These are phyloP conservation scores for Trypanosoma scelopori DNA, from an alignment of 208 protist species.

Conservation along the genomic window DNA sequence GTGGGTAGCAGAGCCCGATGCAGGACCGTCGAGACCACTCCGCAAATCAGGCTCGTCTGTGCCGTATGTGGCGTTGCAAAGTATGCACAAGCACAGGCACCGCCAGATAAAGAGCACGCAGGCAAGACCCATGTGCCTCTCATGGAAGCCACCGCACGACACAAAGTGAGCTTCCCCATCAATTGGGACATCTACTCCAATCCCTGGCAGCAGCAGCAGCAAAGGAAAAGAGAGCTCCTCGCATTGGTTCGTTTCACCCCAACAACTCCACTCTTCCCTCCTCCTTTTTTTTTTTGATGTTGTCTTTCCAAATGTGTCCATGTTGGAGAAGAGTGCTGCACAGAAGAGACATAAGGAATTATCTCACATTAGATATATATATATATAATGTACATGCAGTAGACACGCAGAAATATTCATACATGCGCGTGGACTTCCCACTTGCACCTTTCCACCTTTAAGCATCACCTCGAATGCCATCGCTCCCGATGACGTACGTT, in stretches of 20 bases:
- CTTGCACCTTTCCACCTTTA: background rate
- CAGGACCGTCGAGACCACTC: background rate
- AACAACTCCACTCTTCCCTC: background rate
- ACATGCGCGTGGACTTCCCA: background rate
- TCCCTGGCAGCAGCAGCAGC: background rate
- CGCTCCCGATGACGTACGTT: slow-evolving; percentile 37
- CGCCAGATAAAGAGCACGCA: background rate
- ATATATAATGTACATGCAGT: background rate
- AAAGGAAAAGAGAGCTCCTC: background rate
- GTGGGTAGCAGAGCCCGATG: background rate
- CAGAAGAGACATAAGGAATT: slow-evolving; percentile 1
- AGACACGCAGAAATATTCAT: background rate
- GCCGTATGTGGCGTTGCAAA: slow-evolving; percentile 2
- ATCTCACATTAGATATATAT: background rate
- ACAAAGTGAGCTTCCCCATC: background rate
- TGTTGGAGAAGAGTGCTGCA: slow-evolving; percentile 9
- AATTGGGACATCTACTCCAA: background rate
- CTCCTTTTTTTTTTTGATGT: background rate
- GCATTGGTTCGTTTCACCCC: too few species aligned
- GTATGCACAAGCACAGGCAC: background rate
- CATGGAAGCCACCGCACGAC: background rate
- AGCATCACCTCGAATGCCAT: slow-evolving; percentile 37
- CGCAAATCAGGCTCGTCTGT: background rate
- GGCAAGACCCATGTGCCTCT: background rate
- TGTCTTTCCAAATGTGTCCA: slow-evolving; percentile 5